Base-by-base conservation (phyloP, 2,329 filamentous ascomycete species). In the Colletotrichum costaricense region DNA sequence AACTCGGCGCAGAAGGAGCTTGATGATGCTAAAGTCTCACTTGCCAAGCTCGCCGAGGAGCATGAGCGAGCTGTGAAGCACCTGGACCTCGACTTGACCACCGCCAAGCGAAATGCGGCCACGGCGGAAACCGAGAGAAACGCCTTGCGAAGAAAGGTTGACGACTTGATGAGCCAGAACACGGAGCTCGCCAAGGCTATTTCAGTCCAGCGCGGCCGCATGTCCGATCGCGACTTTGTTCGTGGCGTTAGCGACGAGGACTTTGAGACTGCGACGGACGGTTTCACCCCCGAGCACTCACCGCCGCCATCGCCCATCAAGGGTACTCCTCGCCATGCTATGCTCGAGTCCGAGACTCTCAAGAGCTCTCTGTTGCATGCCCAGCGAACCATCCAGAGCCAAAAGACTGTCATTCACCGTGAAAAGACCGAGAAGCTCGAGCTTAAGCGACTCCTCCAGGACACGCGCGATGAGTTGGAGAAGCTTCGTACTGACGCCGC, bases 341-440 rank as follows among this genome's bases (percentile, higher is more conserved):
- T 95, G 83, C 89, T 99, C n/a, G 97, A 99, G 83, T 93, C 95
- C 0, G 97, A 99, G 84, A 99, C 97, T 0, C 86, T 99, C 77
- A 97, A 97, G 85, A 97, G 95, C 67, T 98, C 96, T 30, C 88
- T 98, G 33, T 93, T 95, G 77, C 97, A 99, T 81, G 96, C 97
- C 52, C 97, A 98, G 82, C 92, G 96, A 71, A 98, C 97, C 84
- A 98, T 99, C 72, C 96, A 98, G 81, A 97, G 95, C 78, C 90
- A 98, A 77, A 95, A 97, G 83, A 95, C 93, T 81, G 97, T 95
- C 78, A 94, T 98, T 59, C 96, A 99, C 82, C 93, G 97, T 42
- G 97, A 99, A 83, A 99, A 98, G 91, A 98, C 96, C 0, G 97
- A 99, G 83, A 99, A 98, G 87, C 90, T 98, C 33, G 97, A 99